phyloP scores from a whole-genome alignment of 345 rosid species.

The Brassica juncea region DNA sequence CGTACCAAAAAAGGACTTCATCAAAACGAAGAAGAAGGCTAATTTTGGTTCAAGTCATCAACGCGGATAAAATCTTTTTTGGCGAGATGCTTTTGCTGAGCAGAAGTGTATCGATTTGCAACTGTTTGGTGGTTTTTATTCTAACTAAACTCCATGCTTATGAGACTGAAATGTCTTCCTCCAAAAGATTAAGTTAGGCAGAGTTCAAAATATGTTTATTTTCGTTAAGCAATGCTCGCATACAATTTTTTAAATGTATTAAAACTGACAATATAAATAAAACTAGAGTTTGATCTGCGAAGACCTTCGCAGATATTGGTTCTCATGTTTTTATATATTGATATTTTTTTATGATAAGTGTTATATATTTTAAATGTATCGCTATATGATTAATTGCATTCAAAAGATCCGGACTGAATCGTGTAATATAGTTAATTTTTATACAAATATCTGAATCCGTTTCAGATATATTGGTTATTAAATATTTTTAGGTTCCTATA shows the following conservation, averaged over 20 bases:
- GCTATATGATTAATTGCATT: no score
- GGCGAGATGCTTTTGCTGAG: not conserved
- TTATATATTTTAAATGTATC: no score
- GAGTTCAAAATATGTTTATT: slow-evolving; percentile 3
- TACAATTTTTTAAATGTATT: not conserved
- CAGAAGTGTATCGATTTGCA: not conserved
- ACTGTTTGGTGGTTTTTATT: not conserved
- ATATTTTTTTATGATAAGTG: no score
- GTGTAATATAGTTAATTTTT: no score
- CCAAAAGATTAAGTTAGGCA: slow-evolving; percentile 12
- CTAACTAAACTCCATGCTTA: not conserved
- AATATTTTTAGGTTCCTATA: no score
- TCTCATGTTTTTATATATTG: no score
- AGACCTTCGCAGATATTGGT: no score
- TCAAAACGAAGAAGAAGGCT: not conserved
- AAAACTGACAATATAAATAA: not conserved
- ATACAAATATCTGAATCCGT: no score
- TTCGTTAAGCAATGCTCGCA: not conserved
- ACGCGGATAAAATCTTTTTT: not conserved
- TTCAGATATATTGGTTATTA: no score
- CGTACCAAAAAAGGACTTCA: not conserved
- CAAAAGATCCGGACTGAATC: no score
- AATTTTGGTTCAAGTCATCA: not conserved
- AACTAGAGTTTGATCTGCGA: no score
- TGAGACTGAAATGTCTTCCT: not conserved